phyloP scores from a whole-genome alignment of 139 green algal species.

The Chlorella sp. region DNA sequence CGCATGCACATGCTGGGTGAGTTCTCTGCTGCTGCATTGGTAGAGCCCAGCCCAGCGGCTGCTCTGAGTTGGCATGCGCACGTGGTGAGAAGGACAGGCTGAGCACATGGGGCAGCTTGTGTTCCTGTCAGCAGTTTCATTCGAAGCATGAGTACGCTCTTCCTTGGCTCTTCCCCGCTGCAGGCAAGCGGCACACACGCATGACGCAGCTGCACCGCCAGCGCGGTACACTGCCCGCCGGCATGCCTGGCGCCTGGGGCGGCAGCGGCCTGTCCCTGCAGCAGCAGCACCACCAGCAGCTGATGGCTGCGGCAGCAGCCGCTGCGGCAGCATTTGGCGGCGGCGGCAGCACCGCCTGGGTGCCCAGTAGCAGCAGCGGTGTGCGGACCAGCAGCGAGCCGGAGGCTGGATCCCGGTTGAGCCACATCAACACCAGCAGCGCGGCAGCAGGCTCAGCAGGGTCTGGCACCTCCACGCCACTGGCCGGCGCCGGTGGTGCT shows the following conservation, averaged over 20 bases:
- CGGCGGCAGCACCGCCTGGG: neutral
- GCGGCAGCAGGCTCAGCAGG: no score
- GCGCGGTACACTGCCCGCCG: neutral
- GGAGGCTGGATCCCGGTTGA: neutral
- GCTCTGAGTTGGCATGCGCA: no score
- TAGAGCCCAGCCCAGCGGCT: neutral
- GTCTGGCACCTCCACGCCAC: neutral
- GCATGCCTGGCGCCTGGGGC: neutral
- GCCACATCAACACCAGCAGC: no score
- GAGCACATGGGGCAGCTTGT: no score
- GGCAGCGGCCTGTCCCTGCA: neutral
- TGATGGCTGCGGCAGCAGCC: neutral
- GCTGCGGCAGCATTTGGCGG: neutral
- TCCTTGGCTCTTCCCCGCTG: no score
- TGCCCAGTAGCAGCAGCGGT: neutral
- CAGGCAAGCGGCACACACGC: slow-evolving; percentile 36
- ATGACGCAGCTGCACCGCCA: slow-evolving; percentile 34
- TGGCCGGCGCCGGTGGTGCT: no score
- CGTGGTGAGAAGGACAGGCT: no score
- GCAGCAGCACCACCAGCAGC: slow-evolving; percentile 38
- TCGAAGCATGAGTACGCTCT: no score
- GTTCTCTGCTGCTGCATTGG: no score
- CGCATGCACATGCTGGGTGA: slow-evolving; percentile 35
- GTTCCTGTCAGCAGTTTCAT: no score
- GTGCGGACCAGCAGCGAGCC: neutral